These are phyloP conservation scores for Scolecobasidium constrictum DNA, from an alignment of 2,329 filamentous ascomycete species.

Conservation along the genomic window DNA sequence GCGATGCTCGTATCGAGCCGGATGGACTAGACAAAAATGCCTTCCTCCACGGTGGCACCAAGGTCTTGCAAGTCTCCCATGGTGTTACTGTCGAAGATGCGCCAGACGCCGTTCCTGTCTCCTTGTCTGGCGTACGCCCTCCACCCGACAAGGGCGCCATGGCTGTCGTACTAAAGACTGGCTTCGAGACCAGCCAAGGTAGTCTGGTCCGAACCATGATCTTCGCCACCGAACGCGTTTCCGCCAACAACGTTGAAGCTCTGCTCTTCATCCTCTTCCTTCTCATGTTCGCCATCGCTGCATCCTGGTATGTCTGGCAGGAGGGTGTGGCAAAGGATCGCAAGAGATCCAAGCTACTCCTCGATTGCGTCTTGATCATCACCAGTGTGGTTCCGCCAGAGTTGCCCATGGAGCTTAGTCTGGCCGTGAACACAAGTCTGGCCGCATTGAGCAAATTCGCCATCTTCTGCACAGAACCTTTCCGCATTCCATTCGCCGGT, in stretches of 20 bases:
- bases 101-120: constrained; percentile 45
- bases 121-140: constrained; percentile 65
- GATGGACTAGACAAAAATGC: constrained; percentile 94
- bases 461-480: constrained; percentile 98
- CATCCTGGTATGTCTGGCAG: constrained; percentile 98
- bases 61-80: constrained; percentile 91
- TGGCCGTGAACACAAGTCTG: constrained; percentile 95
- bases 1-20: constrained; percentile 67
- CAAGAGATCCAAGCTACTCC: constrained; percentile 91
- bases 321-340: constrained; percentile 90
- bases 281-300: constrained; percentile 88
- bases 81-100: constrained; percentile 64
- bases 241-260: constrained; percentile 94
- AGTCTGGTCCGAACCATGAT: constrained; percentile 99
- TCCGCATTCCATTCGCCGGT: constrained; percentile 93
- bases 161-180: constrained; percentile 91
- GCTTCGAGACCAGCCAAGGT: constrained; percentile 96
- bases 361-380: constrained; percentile 95
- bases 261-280: constrained; percentile 97
- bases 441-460: constrained; percentile 89
- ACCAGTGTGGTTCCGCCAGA: constrained; percentile 98
- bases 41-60: constrained; percentile 94
- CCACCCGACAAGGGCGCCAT: constrained; percentile 90
- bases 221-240: constrained; percentile 96
- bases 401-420: constrained; percentile 91